Evolutionary conservation across 2,329 filamentous ascomycete genomes (phyloP), one percentile per base, ranked within the genome.

Genomic region (Pestalotiopsis fici): DNA sequence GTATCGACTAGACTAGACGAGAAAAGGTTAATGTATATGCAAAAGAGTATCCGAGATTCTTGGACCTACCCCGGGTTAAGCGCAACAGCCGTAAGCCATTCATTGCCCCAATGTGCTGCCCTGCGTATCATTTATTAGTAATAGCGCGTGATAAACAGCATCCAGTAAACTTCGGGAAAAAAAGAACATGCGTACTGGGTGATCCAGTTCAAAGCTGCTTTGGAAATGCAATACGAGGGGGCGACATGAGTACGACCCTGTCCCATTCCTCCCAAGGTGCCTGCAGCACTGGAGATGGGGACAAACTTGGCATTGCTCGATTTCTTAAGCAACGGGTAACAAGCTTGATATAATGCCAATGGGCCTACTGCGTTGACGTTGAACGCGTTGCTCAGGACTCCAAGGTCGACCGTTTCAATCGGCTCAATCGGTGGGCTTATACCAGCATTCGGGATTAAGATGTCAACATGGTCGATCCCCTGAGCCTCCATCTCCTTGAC

Each of bases 361-460:
- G 71, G 74, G n/a, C 77, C 77, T 56, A 76, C 65, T 1, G 76
- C 73, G 65, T 80, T 80, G 13, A 73, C 68, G n/a, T 74, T 70
- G 47, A 75, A 72, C 25, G 71, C 68, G n/a, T 66, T 68, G 13
- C 68, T 59, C 57, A 79, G 66, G 28, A 77, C 76, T 21, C 73
- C 68, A 11, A 70, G 39, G 37, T 73, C 75, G 55, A 77, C 72
- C 9, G 77, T 74, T 23, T 79, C 80, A 4, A 74, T 69, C 3
- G 73, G 74, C 55, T 67, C 72, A 5, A 68, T 25, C 47, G 69
- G 56, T 23, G 70, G 69, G 50, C 74, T 71, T 6, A 77, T 74
- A 6, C 77, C 78, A 3, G 80, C 78, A 70, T 80, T 81, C 18
- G 78, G 78, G 54, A 82, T 74, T 18, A 81, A 72, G 59, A 78